These are phyloP conservation scores for Pisolithus orientalis DNA, from an alignment of 768 basidiomycete species.

Conservation along the genomic window DNA sequence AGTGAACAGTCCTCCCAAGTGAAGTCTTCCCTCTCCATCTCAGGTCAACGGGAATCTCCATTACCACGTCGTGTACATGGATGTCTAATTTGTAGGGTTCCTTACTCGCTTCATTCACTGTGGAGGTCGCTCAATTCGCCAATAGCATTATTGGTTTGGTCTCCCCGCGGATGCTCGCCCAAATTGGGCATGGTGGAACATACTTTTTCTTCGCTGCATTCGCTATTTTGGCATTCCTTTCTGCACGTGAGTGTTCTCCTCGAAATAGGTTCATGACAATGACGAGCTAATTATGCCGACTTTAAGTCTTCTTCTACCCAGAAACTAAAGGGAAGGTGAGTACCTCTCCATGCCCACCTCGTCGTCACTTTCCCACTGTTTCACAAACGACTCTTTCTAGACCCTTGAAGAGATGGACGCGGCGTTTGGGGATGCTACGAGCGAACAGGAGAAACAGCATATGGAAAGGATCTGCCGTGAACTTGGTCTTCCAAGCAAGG, in stretches of 20 bases:
- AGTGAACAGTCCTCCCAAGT: constrained; percentile 31
- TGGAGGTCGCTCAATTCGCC: background rate
- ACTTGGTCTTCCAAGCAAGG: constrained; percentile 22
- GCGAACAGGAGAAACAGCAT: constrained; percentile 20
- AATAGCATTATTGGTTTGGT: constrained; percentile 23
- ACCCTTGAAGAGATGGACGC: constrained; percentile 30
- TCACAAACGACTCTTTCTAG: constrained; percentile 7
- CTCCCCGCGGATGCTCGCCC: constrained; percentile 21
- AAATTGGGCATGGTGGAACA: constrained; percentile 16
- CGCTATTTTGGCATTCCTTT: constrained; percentile 22
- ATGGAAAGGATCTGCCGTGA: constrained; percentile 23
- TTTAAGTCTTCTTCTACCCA: constrained; percentile 23
- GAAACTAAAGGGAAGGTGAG: constrained; percentile 29
- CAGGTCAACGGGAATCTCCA: constrained; percentile 35
- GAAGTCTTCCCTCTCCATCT: constrained; percentile 39
- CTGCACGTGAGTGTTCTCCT: constrained; percentile 16
- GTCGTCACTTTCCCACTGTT: background rate
- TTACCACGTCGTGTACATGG: constrained; percentile 37
- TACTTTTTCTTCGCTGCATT: constrained; percentile 27
- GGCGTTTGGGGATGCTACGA: constrained; percentile 24
- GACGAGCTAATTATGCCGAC: background rate
- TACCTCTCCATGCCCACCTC: background rate
- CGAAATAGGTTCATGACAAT: background rate
- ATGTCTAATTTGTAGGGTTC: constrained; percentile 30
- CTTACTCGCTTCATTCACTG: background rate